Evolutionary conservation across 73 alveolate species (phyloP).

Genomic region (Halteria grandinella): DNA sequence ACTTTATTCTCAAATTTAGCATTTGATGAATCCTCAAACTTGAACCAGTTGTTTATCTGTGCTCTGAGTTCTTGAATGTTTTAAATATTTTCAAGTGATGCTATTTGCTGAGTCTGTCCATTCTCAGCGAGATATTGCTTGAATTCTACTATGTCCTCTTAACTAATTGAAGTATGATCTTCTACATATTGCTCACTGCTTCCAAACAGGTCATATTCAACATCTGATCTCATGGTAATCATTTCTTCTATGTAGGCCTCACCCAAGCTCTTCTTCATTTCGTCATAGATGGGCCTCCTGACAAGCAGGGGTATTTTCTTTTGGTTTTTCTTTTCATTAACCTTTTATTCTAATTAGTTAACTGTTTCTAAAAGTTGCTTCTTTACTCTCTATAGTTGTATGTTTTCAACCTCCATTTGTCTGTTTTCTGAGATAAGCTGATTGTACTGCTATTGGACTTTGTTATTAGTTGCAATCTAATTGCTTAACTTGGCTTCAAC

Average conservation of each 20-base stretch:
- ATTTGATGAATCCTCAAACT: no score
- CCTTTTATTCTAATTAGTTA: constrained; percentile 3
- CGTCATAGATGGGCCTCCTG: constrained; percentile 30
- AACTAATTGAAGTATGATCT: constrained; percentile 5
- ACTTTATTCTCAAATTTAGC: no score
- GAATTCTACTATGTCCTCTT: background rate
- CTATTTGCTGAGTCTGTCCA: constrained; percentile 20
- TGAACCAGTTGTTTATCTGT: no score
- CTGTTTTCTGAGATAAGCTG: no score
- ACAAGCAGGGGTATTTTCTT: background rate
- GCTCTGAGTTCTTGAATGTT: no score
- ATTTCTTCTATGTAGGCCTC: constrained; percentile 32
- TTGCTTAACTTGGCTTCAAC: no score
- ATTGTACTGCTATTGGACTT: no score
- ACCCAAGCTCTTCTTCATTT: constrained; percentile 13
- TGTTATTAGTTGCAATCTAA: no score
- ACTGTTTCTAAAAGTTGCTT: background rate
- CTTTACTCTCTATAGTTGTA: constrained; percentile 6
- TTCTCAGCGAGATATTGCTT: background rate
- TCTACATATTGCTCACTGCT: constrained; percentile 1
- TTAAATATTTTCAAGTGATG: background rate
- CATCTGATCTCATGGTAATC: constrained; percentile 39
- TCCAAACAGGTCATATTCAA: no score
- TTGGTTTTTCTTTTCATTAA: constrained; percentile 7
- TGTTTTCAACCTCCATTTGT: constrained; percentile 13